Percentiles rank a stretch among this genome's conserved stretches.
Evolutionary conservation across 2,329 filamentous ascomycete genomes (phyloP).

Genomic region (Xylariaceae sp.): DNA sequence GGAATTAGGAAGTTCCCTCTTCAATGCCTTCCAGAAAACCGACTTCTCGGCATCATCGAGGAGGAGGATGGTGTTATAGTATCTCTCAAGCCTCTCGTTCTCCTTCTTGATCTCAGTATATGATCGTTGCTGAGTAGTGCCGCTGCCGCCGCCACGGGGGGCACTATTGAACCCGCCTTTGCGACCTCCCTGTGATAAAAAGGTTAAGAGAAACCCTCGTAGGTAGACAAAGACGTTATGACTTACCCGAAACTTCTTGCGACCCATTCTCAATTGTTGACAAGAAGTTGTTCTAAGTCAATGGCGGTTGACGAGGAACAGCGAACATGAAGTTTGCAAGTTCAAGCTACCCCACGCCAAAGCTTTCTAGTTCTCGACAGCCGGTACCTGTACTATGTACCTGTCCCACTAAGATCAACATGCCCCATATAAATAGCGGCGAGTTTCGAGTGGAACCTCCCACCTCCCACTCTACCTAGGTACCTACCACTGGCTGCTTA

Average conservation of each 20-base stretch:
- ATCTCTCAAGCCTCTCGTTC: conserved; percentile 84
- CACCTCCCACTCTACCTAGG: no score
- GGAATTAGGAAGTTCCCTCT: conserved; percentile 89
- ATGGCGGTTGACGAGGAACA: conserved; percentile 1
- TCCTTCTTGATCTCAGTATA: conserved; percentile 71
- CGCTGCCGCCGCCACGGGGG: conserved; percentile 36
- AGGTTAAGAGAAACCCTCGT: not conserved
- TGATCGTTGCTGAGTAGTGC: conserved; percentile 41
- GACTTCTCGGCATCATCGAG: conserved; percentile 77
- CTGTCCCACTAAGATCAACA: not conserved
- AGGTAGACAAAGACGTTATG: not conserved
- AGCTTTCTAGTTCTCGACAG: not conserved
- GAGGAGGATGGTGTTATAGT: conserved; percentile 79
- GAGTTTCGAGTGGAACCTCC: no score
- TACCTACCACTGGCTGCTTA: no score
- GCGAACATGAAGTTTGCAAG: conserved; percentile 14
- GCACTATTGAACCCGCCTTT: conserved; percentile 32
- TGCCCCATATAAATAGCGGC: conserved; percentile 11
- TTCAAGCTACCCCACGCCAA: conserved; percentile 1
- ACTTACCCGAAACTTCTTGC: conserved; percentile 35
- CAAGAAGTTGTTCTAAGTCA: conserved; percentile 2
- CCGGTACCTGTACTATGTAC: not conserved
- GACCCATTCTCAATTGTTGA: conserved; percentile 28
- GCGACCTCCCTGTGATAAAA: conserved; percentile 32
- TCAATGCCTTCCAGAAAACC: conserved; percentile 82